These are phyloP conservation scores for Leccinum griseonigrum DNA, from an alignment of 1,284 basidiomycete species.

Conservation along the genomic window DNA sequence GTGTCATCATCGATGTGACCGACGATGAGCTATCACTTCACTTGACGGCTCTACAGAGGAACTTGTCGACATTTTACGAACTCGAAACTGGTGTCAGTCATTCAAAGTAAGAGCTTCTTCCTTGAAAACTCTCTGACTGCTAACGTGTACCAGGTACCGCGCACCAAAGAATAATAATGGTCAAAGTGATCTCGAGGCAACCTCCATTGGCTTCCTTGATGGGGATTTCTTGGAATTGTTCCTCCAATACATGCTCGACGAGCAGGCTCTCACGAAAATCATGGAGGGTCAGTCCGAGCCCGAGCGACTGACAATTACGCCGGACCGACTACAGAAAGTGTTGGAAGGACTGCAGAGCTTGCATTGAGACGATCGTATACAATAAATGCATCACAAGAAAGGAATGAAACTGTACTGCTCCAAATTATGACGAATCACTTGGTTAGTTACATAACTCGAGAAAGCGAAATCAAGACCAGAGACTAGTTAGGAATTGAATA, in stretches of 20 bases:
- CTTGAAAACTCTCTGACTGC: neutral
- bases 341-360: constrained; percentile 62
- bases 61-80: constrained; percentile 58
- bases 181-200: constrained; percentile 51
- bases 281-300: constrained; percentile 53
- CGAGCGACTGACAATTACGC: constrained; percentile 48
- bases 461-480: constrained; percentile 21
- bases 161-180: constrained; percentile 57
- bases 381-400: constrained; percentile 16
- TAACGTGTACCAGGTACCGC: constrained; percentile 52
- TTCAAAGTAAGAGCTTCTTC: constrained; percentile 48
- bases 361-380: constrained; percentile 43
- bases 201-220: constrained; percentile 80
- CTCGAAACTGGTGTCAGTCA: constrained; percentile 65
- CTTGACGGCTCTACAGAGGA: constrained; percentile 76
- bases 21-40: constrained; percentile 55
- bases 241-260: constrained; percentile 40
- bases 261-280: constrained; percentile 42
- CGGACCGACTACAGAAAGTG: constrained; percentile 45
- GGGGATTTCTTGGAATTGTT: constrained; percentile 83
- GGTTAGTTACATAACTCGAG: constrained; percentile 1
- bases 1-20: constrained; percentile 69
- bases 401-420: constrained; percentile 14
- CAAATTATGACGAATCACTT: neutral
- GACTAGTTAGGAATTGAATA: constrained; percentile 10